Percentiles rank a stretch among this genome's conserved stretches.
These are phyloP conservation scores for Deinandra increscens DNA, from an alignment of 129 eudicot species.

Conservation along the genomic window DNA sequence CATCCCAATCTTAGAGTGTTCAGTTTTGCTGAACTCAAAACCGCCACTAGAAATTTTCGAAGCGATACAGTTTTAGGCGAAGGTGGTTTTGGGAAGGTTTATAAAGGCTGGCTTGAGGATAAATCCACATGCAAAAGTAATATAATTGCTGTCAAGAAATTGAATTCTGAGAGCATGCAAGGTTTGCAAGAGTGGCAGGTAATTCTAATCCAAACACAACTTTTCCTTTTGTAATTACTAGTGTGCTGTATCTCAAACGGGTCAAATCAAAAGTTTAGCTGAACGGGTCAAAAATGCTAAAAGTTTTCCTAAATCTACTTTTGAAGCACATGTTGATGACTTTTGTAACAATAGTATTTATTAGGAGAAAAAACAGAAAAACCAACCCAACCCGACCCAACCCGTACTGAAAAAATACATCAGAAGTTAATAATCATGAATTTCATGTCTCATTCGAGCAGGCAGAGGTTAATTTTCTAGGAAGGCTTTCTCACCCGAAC, in stretches of 20 bases:
- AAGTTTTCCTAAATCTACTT: background rate
- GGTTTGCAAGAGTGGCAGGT: conserved; percentile 56
- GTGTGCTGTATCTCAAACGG: background rate
- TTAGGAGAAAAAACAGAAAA: too few relatives aligned
- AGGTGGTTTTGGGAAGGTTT: conserved; percentile 61
- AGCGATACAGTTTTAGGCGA: conserved; percentile 52
- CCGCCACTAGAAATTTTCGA: conserved; percentile 48
- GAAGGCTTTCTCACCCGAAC: conserved; percentile 60
- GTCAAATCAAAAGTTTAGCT: background rate
- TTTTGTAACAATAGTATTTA: background rate
- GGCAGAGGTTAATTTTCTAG: conserved; percentile 64
- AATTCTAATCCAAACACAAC: background rate
- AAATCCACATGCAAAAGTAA: conserved; percentile 30
- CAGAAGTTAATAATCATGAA: conserved; percentile 7
- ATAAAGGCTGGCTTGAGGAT: conserved; percentile 61
- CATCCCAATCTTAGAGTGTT: conserved; percentile 47
- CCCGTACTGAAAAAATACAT: background rate
- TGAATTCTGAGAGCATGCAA: conserved; percentile 45
- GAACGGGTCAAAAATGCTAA: background rate
- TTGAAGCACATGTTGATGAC: background rate
- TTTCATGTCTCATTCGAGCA: conserved; percentile 25
- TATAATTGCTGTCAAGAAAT: conserved; percentile 44
- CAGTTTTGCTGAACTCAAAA: conserved; percentile 45
- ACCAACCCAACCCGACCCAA: too few relatives aligned
- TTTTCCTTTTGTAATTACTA: background rate